Base-by-base conservation (phyloP, 1,139 yeast species). In the Blastobotrys ciferrii region DNA sequence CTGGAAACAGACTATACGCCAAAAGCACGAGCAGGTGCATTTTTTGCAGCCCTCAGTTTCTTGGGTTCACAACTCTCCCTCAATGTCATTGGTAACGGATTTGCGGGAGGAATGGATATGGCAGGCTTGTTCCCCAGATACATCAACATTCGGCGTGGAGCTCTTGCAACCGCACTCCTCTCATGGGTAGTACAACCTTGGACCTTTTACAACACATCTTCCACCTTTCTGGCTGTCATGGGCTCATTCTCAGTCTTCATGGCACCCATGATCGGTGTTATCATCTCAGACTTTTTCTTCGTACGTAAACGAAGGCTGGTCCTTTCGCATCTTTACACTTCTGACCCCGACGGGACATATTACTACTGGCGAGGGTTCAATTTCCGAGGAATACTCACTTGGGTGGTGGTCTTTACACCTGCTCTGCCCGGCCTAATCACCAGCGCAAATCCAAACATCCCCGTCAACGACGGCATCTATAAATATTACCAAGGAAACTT, bases 41-140 rank as follows among this genome's bases (percentile, higher is more conserved):
- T 74, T 55, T 75, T 77, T 55, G 69, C 73, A 50, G 73, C 76
- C 23, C 57, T 74, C 9, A 67, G 75, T 2, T 76, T 77, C 62
- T 63, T 69, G 20, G 56, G 73, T 42, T 77, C 78, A 4, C 78
- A 75, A 54, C 63, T 77, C 14, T 74, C 76, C 47, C 71, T 76
- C 46, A 77, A 77, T 43, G 68, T 73, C 23, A 70, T 76, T 45
- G 77, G 75, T 49, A 75, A 77, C 59, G 80, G 77, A 18, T 69
- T 76, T 49, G 75, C 81, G 4, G 76, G 76, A 50, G 81, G 81
- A 42, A 75, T 75, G 68, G 81, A 77, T 60, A 59, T 76, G 46
- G 69, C 78, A 5, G 78, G 80, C 45, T 55, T 76, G 25, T 63
- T 71, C 40, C 81, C 81, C 31, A 70, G 66, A 52, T 78, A 74